Evolutionary conservation across 1,284 basidiomycete species (phyloP).

Genomic region (Microbotryum scabiosae): DNA sequence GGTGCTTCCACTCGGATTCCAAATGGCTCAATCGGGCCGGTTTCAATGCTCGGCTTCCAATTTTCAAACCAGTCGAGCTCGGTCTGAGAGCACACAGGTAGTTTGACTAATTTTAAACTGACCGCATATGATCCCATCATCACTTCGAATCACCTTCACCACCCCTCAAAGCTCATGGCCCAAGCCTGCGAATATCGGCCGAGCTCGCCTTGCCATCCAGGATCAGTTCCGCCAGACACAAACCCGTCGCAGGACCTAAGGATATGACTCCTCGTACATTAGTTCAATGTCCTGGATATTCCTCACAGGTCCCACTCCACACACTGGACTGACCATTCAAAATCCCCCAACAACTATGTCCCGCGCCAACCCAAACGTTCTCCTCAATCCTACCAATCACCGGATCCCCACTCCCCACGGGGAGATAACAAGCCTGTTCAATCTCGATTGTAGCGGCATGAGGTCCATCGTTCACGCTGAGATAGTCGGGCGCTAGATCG

Average conservation of each 20-base stretch:
- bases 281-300: too few relatives aligned
- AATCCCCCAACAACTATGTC: constrained; percentile 47
- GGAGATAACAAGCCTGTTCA: constrained; percentile 50
- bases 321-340: constrained; percentile 35
- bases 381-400: constrained; percentile 45
- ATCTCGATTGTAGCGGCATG: constrained; percentile 34
- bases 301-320: too few relatives aligned
- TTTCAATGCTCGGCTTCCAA: too few relatives aligned
- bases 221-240: constrained; percentile 48
- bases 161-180: constrained; percentile 32
- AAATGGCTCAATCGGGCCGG: too few relatives aligned
- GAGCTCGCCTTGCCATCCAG: constrained; percentile 46
- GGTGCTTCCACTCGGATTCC: too few relatives aligned
- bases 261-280: neutral
- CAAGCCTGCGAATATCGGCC: constrained; percentile 46
- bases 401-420: constrained; percentile 47
- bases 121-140: too few relatives aligned
- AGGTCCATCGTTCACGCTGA: constrained; percentile 37
- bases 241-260: constrained; percentile 47
- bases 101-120: too few relatives aligned
- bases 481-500: constrained; percentile 44
- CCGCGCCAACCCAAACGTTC: constrained; percentile 46
- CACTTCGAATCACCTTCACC: too few relatives aligned
- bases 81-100: too few relatives aligned
- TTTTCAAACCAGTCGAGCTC: too few relatives aligned